These are phyloP conservation scores for Daldinia loculata DNA, from an alignment of 495 filamentous ascomycete genomes.

Conservation along the genomic window DNA sequence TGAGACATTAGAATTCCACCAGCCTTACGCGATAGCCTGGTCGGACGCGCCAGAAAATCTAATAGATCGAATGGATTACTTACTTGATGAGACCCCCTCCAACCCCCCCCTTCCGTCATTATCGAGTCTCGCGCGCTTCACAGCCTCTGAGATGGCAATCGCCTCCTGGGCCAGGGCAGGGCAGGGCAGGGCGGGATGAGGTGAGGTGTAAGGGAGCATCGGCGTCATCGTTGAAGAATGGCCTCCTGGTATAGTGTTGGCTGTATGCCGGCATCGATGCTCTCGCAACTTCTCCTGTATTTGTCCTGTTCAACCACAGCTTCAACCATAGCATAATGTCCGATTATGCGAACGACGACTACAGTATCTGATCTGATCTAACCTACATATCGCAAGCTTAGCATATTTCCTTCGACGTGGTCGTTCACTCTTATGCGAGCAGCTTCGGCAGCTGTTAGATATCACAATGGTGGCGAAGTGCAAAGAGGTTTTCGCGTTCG, in stretches of 20 bases:
- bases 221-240: constrained; percentile 35
- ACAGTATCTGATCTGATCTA: constrained; percentile 10
- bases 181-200: constrained; percentile 17
- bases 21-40: constrained; percentile 24
- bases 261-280: constrained; percentile 11
- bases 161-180: constrained; percentile 30
- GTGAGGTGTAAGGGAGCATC: constrained; percentile 29
- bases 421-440: constrained; percentile 25
- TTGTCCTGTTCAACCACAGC: background rate
- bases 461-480: constrained; percentile 33
- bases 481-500: constrained; percentile 24
- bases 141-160: constrained; percentile 5
- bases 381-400: constrained; percentile 5
- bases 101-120: constrained; percentile 42
- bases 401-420: background rate
- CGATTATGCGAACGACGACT: background rate
- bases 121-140: constrained; percentile 34
- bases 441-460: constrained; percentile 12
- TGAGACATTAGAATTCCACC: constrained; percentile 43
- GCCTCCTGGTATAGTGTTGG: constrained; percentile 22
- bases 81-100: constrained; percentile 29
- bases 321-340: constrained; percentile 2
- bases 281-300: constrained; percentile 25
- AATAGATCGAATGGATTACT: background rate
- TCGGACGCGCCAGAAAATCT: background rate